phyloP scores from a whole-genome alignment of 164 flowering plant genomes.

The Aristolochia fimbriata region DNA sequence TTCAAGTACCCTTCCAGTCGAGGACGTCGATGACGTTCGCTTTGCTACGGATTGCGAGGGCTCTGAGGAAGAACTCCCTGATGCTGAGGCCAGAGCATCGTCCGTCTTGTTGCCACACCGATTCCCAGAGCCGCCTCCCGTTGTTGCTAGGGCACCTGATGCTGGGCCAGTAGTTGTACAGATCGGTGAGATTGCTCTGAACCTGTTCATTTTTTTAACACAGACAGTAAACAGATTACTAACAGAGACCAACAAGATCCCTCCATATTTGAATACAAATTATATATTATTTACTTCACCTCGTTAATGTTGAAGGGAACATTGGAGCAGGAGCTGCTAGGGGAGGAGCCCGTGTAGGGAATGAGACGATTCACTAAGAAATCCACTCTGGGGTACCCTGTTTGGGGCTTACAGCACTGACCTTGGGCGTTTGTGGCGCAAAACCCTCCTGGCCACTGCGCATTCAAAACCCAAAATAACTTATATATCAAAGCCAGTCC shows the following conservation, averaged over 20 bases:
- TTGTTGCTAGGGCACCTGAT: slow-evolving; percentile 6
- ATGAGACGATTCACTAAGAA: neutral
- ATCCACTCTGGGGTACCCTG: neutral
- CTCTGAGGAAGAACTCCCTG: neutral
- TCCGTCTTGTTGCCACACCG: neutral
- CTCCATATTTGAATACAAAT: neutral
- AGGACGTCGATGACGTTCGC: slow-evolving; percentile 1
- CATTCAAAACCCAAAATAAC: neutral
- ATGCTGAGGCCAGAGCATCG: neutral
- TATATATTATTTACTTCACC: no score
- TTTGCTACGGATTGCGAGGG: neutral
- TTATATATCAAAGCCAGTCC: neutral
- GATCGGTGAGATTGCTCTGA: neutral
- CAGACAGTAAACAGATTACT: neutral
- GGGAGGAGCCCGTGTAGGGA: neutral
- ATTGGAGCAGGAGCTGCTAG: neutral
- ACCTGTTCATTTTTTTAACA: neutral
- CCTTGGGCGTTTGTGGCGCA: neutral
- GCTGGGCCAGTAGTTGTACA: slow-evolving; percentile 4
- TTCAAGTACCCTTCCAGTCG: slow-evolving; percentile 1
- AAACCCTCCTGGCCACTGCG: slow-evolving; percentile 1
- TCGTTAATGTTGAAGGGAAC: neutral
- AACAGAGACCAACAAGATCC: neutral
- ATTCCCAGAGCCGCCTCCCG: neutral
- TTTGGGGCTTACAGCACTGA: neutral